A percentile compares a stretch with the other conserved stretches of the same genome.
Conservation (phyloP, 257 asterid genomes). For the Solanum chaucha region DNA sequence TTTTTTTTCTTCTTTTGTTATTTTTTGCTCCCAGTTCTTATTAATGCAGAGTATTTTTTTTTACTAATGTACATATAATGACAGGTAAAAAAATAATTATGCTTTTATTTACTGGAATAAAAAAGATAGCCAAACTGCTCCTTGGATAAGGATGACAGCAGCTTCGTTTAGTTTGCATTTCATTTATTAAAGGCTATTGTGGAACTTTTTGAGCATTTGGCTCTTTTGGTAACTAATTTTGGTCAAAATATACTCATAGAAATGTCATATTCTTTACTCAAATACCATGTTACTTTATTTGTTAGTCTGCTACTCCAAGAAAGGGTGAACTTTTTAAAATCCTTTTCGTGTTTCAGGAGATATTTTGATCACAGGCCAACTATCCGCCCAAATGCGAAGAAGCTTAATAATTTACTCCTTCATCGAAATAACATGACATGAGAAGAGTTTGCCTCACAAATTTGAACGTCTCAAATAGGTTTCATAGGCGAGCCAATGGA, state of each 20-base stretch:
- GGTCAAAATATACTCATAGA: not conserved
- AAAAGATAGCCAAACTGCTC: too few relatives aligned
- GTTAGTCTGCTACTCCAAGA: not conserved
- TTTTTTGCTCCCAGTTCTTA: too few relatives aligned
- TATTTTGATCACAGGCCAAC: slow-evolving; percentile 61
- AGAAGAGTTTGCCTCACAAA: slow-evolving; percentile 40
- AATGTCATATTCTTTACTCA: not conserved
- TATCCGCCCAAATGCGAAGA: slow-evolving; percentile 65
- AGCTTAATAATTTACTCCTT: slow-evolving; percentile 17
- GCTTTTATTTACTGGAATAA: too few relatives aligned
- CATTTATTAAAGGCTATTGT: too few relatives aligned
- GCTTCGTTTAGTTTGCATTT: too few relatives aligned
- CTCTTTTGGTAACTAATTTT: too few relatives aligned
- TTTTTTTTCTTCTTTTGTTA: too few relatives aligned
- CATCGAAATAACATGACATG: slow-evolving; percentile 40
- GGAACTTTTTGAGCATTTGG: too few relatives aligned
- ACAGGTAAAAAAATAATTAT: too few relatives aligned
- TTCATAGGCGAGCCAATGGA: slow-evolving; percentile 66
- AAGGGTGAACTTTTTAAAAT: not conserved
- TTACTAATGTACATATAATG: too few relatives aligned
- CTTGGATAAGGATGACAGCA: too few relatives aligned
- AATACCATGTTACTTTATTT: not conserved
- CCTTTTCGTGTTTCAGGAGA: slow-evolving; percentile 31
- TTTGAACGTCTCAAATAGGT: slow-evolving; percentile 12
- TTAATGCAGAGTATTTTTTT: too few relatives aligned